Base-by-base conservation (phyloP, 768 basidiomycete species). In the Psilocybe cubensis region DNA sequence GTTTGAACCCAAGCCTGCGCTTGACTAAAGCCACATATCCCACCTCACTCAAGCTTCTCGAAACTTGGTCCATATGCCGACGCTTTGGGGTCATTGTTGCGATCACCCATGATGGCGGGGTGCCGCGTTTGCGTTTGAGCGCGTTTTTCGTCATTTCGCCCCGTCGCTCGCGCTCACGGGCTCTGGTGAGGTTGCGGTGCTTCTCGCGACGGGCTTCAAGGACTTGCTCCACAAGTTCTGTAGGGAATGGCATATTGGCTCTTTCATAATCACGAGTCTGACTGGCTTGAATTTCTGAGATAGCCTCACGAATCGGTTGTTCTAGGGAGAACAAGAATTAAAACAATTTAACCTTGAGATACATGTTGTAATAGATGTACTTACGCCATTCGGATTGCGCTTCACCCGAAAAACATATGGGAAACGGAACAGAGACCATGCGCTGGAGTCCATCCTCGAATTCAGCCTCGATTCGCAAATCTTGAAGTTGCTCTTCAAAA, bases 21-120 rank as follows among this genome's bases (percentile, higher is more conserved):
- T 92, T 94, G 48, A 87, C 76, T 65, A 71, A 64, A n/a, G 82
- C 91, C 2, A 85, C 80, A 68, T 91, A 92, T 12, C 92, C 92
- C 0, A 82, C 88, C 68, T 87, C 84, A 52, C 86, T 80, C 2
- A 83, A 76, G 35, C 76, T 78, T 33, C 83, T 70, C 49, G 78
- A 75, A 4, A 88, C 70, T 58, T 70, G 73, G 59, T 91, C 88
- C 68, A 76, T 66, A 49, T 67, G 70, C 56, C 75, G 77, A 56
- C 80, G 70, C 60, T 77, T 65, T 1, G 76, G 72, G 0, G 81
- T 74, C 84, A 91, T 84, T 56, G 65, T 73, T 20, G 68, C 70
- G 2, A 85, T 73, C 3, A 89, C 60, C 60, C 85, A 85, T 0
- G 89, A 83, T 0, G 92, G 91, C 1, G 88, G 87, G 0, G 85